Base-by-base conservation (phyloP, 495 filamentous ascomycete genomes). In the Penicillium waksmanii region DNA sequence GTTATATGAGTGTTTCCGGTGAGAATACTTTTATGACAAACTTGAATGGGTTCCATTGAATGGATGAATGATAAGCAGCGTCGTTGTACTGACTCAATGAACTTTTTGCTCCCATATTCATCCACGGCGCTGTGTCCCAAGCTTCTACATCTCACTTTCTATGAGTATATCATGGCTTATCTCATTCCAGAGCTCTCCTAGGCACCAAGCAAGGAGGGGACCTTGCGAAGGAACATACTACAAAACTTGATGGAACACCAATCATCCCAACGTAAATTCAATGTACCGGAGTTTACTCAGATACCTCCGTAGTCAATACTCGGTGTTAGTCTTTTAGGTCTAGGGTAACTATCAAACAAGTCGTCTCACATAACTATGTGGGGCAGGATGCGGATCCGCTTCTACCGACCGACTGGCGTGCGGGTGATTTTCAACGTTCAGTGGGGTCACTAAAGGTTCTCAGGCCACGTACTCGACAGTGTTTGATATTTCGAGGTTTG, bases 361-460 rank as follows among this genome's bases (percentile, higher is more conserved):
- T 17, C 8, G 8, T 44, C 42, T 9, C 42, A 44, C 42, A 9
- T 19, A 12, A 38, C 36, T 12, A n/a, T n/a, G 12, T 13, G 12
- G 46, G 46, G 46, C 18, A n/a, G 3, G 46, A 27, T 48, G 46
- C 46, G 46, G 46, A 48, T 48, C 46, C 46, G 46, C 23, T 48
- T 48, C 10, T 48, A 27, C 46, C 46, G 42, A 27, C 46, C 46
- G 42, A 44, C 42, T 44, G 42, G 42, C 42, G 42, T 44, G 42
- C n/a, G n/a, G 42, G n/a, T 19, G 42, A 44, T 44, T 44, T 44
- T 17, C 17, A 19, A 17, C 15, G 42, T 44, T 44, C 12, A 18
- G 42, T 44, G 42, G 42, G 42, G 42, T 19, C n/a, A 17, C n/a
- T 17, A 44, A 3, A 7, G 15, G 42, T 7, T 18, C 36, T 38